phyloP scores from a whole-genome alignment of 2,329 filamentous ascomycete genomes.

The Nigrospora oryzae region DNA sequence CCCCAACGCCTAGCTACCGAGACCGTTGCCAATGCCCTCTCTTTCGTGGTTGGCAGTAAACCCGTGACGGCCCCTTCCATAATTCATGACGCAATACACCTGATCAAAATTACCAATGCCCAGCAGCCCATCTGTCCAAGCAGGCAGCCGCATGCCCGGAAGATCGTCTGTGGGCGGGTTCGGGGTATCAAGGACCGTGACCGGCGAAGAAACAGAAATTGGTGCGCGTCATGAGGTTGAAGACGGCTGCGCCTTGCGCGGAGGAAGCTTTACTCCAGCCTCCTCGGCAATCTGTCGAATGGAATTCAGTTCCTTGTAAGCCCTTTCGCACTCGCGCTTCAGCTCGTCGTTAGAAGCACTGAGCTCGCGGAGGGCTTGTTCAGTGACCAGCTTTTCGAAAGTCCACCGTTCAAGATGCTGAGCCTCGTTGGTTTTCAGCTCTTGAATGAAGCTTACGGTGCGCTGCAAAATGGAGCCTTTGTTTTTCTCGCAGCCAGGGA shows the following conservation, averaged over 20 bases:
- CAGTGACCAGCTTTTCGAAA: conserved; percentile 79
- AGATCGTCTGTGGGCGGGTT: no score
- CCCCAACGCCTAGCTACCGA: no score
- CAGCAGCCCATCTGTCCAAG: no score
- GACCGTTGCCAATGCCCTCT: no score
- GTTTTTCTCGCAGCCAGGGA: conserved; percentile 97
- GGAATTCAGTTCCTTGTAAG: conserved; percentile 68
- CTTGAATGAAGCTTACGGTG: conserved; percentile 87
- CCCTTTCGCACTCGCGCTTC: conserved; percentile 69
- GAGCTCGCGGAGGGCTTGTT: conserved; percentile 83
- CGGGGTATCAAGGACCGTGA: not conserved
- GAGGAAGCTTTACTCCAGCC: conserved; percentile 42
- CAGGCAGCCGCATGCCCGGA: no score
- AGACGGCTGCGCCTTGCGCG: conserved; percentile 28
- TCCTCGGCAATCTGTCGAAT: conserved; percentile 66
- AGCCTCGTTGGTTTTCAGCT: conserved; percentile 88
- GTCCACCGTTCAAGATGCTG: conserved; percentile 95
- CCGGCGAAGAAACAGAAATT: no score
- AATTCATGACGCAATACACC: no score
- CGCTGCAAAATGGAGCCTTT: conserved; percentile 94
- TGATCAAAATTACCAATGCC: no score
- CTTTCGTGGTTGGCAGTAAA: no score
- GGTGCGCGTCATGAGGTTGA: conserved; percentile 4
- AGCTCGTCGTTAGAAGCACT: conserved; percentile 81
- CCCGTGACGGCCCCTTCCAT: no score